These are phyloP conservation scores for Ophiorrhiza pumila DNA, from an alignment of 257 asterid species.

Conservation along the genomic window DNA sequence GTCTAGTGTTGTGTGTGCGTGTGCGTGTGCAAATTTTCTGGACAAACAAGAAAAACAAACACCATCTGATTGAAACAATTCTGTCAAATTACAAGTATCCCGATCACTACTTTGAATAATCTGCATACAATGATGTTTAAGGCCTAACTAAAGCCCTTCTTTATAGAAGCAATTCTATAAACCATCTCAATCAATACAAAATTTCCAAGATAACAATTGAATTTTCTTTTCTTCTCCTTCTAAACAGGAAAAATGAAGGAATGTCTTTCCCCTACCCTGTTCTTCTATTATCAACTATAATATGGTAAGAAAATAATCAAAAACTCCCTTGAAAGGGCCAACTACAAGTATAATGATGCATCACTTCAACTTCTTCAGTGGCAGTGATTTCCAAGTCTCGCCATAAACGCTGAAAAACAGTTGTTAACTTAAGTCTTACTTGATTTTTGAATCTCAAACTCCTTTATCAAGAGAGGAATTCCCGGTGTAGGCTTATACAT, in stretches of 20 bases:
- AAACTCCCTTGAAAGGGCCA: not conserved
- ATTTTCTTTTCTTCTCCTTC: not conserved
- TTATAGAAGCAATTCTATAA: not conserved
- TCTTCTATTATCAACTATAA: not conserved
- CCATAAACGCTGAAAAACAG: no score
- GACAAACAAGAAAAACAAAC: no score
- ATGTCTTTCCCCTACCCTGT: not conserved
- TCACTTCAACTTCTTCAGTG: not conserved
- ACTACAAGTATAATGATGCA: not conserved
- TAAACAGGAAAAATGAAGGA: not conserved
- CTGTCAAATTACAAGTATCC: no score
- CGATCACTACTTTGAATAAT: no score
- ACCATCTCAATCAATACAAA: not conserved
- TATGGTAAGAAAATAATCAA: slow-evolving; percentile 4
- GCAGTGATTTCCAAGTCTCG: not conserved
- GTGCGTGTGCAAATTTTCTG: no score
- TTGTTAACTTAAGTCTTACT: not conserved
- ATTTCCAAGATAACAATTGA: not conserved
- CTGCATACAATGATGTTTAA: no score
- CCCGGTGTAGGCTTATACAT: slow-evolving; percentile 17
- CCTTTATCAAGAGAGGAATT: not conserved
- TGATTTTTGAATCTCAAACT: not conserved
- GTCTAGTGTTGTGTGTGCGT: no score
- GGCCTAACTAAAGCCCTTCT: no score
- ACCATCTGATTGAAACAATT: no score